Base-by-base conservation (phyloP, 176 grass and related monocot species). In the Juncus inflexus region DNA sequence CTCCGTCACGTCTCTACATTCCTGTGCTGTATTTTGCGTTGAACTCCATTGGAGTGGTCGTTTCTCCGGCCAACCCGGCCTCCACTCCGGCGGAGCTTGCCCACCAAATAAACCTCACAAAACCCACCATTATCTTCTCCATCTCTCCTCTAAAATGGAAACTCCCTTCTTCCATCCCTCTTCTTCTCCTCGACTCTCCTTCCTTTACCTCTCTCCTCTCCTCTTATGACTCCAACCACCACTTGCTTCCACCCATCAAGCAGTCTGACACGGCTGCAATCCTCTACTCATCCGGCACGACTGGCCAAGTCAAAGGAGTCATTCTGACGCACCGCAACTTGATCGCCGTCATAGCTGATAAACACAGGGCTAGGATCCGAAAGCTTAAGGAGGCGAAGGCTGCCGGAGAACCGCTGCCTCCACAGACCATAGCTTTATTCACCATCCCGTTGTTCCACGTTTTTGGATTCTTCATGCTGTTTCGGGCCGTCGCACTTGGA, bases 281-380 rank as follows among this genome's bases (percentile, higher is more conserved):
- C 39, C 75, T 88, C 2, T 94, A 94, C 81, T 88, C 81, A 1
- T 94, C 90, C 11, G 90, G 90, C 42, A 94, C 90, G 2, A 94
- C 90, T 13, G 90, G 90, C 0, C 72, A 62, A 35, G 81, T 88
- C n/a, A 94, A 94, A 77, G 90, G 78, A 47, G 90, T 77, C 15
- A 71, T 74, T 10, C 9, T 94, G 61, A 67, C 79, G 62, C 90
- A 94, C 79, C 85, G 90, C 12, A 94, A 75, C 78, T 65, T 94
- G 61, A 83, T 88, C 75, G 56, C 85, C 3, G 9, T 80, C n/a
- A 62, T 85, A 55, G 50, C 62, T 9, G 6, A 13, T 19, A 54
- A 70, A 19, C 35, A 15, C 14, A 57, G 58, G 1, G 57, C 38
- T 42, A 56, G 28, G 15, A 12, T 40, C 3, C 50, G 2, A 15